Conservation (phyloP, 495 filamentous ascomycete genomes). For the Pseudomonodictys pantanalensis region DNA sequence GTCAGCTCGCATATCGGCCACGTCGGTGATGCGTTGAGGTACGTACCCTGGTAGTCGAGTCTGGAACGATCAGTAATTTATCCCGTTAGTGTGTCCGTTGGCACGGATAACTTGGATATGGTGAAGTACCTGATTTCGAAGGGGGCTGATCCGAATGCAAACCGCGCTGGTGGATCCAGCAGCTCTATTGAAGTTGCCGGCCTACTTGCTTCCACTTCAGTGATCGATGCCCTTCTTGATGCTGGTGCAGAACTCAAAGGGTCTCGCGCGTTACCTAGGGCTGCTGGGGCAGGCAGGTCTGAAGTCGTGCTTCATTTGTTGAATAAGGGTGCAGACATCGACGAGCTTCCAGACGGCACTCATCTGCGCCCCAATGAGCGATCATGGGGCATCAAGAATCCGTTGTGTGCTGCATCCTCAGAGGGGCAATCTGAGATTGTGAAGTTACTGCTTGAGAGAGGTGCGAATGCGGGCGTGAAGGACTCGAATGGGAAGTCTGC, state of each 20-base stretch:
- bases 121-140: background rate
- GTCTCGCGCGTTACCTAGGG: too few relatives aligned
- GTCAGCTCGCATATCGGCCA: background rate
- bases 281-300: too few relatives aligned
- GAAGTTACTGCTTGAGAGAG: background rate
- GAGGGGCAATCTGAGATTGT: background rate
- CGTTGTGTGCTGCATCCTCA: background rate
- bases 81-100: background rate
- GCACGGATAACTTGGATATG: background rate
- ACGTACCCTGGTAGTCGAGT: too few relatives aligned
- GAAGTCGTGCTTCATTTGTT: too few relatives aligned
- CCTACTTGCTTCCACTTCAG: too few relatives aligned
- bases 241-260: too few relatives aligned
- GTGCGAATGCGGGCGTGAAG: background rate
- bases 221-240: too few relatives aligned
- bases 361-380: too few relatives aligned
- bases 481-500: background rate
- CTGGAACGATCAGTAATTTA: too few relatives aligned
- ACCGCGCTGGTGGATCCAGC: background rate
- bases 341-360: too few relatives aligned
- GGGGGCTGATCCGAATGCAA: background rate
- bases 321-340: too few relatives aligned
- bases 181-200: background rate
- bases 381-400: background rate
- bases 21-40: background rate